Conservation (phyloP, 1,284 basidiomycete species). For the Stygiomarasmius scandens region DNA sequence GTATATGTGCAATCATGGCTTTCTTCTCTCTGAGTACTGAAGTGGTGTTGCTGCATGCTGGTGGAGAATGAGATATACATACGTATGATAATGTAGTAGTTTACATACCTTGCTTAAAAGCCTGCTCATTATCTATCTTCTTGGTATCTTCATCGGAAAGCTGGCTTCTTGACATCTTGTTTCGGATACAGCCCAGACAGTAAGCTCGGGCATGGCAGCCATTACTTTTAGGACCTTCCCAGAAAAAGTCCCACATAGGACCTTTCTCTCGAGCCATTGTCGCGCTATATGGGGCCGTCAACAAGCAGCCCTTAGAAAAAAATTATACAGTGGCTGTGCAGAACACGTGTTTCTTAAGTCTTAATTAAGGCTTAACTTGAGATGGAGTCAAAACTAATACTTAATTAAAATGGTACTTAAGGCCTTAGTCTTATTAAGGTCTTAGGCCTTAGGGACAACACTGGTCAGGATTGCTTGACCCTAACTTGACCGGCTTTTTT, state of each 20-base stretch:
- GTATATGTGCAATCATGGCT: not conserved
- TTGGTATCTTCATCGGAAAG: not conserved
- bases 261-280: no score
- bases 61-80: not conserved
- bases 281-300: no score
- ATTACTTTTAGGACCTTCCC: not conserved
- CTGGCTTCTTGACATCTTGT: not conserved
- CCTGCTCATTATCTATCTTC: not conserved
- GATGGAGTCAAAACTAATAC: no score
- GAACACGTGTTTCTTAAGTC: no score
- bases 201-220: not conserved
- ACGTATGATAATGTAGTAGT: not conserved
- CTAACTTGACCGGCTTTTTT: no score
- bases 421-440: no score
- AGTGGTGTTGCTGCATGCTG: not conserved
- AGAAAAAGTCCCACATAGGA: not conserved
- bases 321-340: no score
- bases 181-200: not conserved
- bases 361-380: no score
- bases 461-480: no score
- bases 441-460: no score
- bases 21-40: not conserved
- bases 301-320: no score
- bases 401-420: no score
- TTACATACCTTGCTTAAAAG: not conserved